Percentiles rank a stretch among this genome's conserved stretches.
Evolutionary conservation across 805 yeast species (phyloP).

Genomic region (Saturnispora quitensis): DNA sequence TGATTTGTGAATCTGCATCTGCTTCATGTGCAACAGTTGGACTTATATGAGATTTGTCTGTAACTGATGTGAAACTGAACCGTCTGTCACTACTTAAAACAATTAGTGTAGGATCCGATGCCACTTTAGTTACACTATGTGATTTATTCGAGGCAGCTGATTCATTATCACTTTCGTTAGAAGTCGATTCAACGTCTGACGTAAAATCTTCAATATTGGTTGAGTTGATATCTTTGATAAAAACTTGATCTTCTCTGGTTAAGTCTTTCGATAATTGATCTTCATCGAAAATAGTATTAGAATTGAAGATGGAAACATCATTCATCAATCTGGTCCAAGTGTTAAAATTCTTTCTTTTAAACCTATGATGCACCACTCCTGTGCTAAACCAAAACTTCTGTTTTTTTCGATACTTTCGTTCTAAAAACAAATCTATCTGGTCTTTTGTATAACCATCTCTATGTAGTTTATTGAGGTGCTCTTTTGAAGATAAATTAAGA

Average conservation of each 20-base stretch:
- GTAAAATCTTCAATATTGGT: background rate
- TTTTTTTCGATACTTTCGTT: conserved; percentile 23
- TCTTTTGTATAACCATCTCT: conserved; percentile 18
- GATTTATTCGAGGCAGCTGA: background rate
- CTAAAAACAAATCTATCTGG: conserved; percentile 22
- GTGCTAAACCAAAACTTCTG: conserved; percentile 17
- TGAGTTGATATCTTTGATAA: background rate
- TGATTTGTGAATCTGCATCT: background rate
- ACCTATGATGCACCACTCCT: conserved; percentile 22
- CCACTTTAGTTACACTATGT: background rate
- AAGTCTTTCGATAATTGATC: conserved; percentile 2
- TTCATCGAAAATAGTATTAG: background rate
- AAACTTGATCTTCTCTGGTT: background rate
- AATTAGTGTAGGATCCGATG: background rate
- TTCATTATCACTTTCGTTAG: background rate
- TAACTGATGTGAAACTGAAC: background rate
- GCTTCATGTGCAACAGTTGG: background rate
- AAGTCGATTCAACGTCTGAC: background rate
- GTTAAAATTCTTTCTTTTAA: conserved; percentile 23
- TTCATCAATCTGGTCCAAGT: conserved; percentile 9
- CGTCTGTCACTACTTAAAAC: background rate
- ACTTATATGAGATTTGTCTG: background rate
- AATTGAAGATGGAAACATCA: background rate
- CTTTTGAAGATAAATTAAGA: conserved; percentile 20
- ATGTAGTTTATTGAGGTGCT: conserved; percentile 20